Evolutionary conservation across 2,329 filamentous ascomycete species (phyloP), one percentile per base, ranked within the genome.

Genomic region (Calonectria pseudoreteaudii): DNA sequence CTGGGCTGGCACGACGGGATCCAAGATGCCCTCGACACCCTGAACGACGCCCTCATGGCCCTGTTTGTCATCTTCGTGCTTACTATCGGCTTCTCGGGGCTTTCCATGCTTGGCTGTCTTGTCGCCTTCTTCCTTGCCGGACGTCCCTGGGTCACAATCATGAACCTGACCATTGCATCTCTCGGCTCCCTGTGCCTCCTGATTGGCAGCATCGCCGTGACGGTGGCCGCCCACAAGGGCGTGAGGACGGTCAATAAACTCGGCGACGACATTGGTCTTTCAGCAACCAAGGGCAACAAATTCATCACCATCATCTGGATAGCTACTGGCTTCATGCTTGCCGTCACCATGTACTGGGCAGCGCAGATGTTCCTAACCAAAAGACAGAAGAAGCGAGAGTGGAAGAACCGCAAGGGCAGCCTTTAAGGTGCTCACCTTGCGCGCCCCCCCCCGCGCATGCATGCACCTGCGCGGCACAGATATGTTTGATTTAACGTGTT

Each of bases 31-130:
- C 79, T 91, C 76, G 83, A 88, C 81, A 81, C 84, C n/a, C 82
- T 91, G 79, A 90, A 90, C 78, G 80, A 81, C 20, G 83, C 86
- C n/a, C 84, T 90, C 6, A 80, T 87, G n/a, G 86, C 84, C 31
- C 81, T 89, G 62, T 88, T 88, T 79, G 81, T 89, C 65, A 80
- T 91, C 70, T 90, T 88, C 80, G 85, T 87, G 50, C 74, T 90
- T 2, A 85, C 83, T 68, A 81, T 85, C 60, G 84, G 80, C 23
- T 83, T 87, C 76, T 82, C 86, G 3, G 87, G 86, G 14, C 80
- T 89, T 3, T 83, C 85, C 38, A 85, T 89, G 79, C 78, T 90
- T 2, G 78, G 80, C 18, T 84, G 82, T 64, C 67, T 85, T 65
- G 82, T 77, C 11, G 83, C 84, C 50, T 74, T 88, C 71, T 79